phyloP scores from a whole-genome alignment of 768 basidiomycete genomes.

The Ramaria sp. region DNA sequence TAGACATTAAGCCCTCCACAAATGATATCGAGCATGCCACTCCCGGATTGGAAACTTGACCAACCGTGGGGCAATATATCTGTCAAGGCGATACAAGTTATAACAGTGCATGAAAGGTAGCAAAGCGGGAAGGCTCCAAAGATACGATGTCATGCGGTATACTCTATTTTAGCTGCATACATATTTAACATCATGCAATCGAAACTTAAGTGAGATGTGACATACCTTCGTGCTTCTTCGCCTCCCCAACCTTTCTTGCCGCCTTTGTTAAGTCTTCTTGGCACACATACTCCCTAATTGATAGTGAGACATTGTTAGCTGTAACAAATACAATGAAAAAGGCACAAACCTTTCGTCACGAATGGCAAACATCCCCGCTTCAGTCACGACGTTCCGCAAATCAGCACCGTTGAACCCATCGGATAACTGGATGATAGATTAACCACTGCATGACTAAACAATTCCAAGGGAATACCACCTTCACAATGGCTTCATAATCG shows the following conservation, averaged over 20 bases:
- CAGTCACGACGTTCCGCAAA: slow-evolving; percentile 87
- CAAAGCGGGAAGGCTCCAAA: background rate
- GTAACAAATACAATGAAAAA: background rate
- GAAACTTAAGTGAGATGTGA: slow-evolving; percentile 9
- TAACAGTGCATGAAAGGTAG: background rate
- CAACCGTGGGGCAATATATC: background rate
- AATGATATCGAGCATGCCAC: background rate
- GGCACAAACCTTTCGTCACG: slow-evolving; percentile 72
- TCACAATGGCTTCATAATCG: slow-evolving; percentile 97
- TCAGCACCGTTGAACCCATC: slow-evolving; percentile 97
- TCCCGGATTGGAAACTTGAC: background rate
- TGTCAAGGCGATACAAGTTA: background rate
- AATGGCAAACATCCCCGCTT: slow-evolving; percentile 98
- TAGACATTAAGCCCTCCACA: too few species aligned
- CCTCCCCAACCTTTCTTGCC: slow-evolving; percentile 87
- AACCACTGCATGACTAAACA: background rate
- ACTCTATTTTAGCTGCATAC: slow-evolving; percentile 17
- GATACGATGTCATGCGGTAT: slow-evolving; percentile 8
- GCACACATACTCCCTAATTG: slow-evolving; percentile 66
- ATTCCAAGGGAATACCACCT: slow-evolving; percentile 35
- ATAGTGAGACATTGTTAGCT: slow-evolving; percentile 2
- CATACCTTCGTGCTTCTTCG: slow-evolving; percentile 96
- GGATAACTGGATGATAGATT: slow-evolving; percentile 41
- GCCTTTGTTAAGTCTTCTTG: slow-evolving; percentile 98
- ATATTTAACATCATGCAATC: background rate